Percentiles rank a stretch among this genome's conserved stretches.
These are phyloP conservation scores for Hericium alpestre DNA, from an alignment of 768 basidiomycete species.

Conservation along the genomic window DNA sequence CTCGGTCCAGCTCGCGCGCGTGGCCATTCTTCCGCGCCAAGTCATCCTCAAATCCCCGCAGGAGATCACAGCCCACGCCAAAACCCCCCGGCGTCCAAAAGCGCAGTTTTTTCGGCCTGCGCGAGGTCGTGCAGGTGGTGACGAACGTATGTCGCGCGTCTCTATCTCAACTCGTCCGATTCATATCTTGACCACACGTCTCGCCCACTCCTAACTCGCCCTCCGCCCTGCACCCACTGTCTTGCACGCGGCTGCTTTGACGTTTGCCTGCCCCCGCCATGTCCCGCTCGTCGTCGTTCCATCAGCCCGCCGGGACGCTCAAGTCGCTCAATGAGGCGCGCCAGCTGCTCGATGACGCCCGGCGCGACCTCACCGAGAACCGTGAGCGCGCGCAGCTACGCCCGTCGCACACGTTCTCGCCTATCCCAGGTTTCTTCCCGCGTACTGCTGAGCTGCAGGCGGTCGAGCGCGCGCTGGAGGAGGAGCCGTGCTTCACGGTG, in stretches of 20 bases:
- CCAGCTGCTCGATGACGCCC: slow-evolving; percentile 66
- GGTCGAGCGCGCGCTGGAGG: slow-evolving; percentile 54
- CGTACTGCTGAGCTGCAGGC: slow-evolving; percentile 56
- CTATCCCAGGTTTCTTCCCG: slow-evolving; percentile 64
- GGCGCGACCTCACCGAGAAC: slow-evolving; percentile 61
- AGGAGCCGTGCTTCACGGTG: slow-evolving; percentile 70
- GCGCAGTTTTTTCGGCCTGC: slow-evolving; percentile 69
- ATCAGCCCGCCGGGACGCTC: slow-evolving; percentile 67
- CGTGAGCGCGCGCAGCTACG: slow-evolving; percentile 56
- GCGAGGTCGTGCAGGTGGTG: slow-evolving; percentile 66
- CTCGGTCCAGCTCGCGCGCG: background rate
- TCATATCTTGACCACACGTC: background rate
- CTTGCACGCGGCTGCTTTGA: slow-evolving; percentile 3
- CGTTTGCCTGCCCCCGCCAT: slow-evolving; percentile 1
- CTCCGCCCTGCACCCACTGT: slow-evolving; percentile 5
- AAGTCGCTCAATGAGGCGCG: slow-evolving; percentile 73
- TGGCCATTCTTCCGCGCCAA: background rate
- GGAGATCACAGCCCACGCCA: slow-evolving; percentile 3
- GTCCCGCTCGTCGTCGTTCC: slow-evolving; percentile 10
- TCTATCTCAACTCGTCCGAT: background rate
- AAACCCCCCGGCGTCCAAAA: slow-evolving; percentile 42
- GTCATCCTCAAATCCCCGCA: background rate
- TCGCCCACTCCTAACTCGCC: slow-evolving; percentile 2
- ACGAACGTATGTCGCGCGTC: slow-evolving; percentile 45
- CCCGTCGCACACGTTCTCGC: slow-evolving; percentile 68